Base-by-base conservation (phyloP, 805 yeast species). In the Kodamaea kaohsiungensis region DNA sequence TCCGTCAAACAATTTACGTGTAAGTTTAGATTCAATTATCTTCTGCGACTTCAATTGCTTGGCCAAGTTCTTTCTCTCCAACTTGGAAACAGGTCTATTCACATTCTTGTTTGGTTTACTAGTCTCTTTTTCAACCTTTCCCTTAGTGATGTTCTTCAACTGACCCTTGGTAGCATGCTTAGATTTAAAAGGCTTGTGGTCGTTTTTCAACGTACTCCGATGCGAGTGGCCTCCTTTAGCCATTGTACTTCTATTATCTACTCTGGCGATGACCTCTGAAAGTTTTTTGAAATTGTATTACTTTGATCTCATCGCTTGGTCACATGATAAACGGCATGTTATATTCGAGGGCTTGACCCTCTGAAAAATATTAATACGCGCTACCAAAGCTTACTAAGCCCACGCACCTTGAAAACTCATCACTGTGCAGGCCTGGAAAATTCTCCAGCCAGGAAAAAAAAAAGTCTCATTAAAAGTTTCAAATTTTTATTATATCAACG, bases 91-190 rank as follows among this genome's bases (percentile, higher is more conserved):
- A 22, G 67, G 68, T 57, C 75, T 76, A 19, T 70, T 57, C 25
- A 75, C 64, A 56, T 75, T 76, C 50, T 76, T 67, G 17, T 61
- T 50, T 33, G 62, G 56, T 12, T 66, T 66, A 18, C 67, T 59
- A 33, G 71, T 59, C 1, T 82, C 72, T 63, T 87, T 88, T 65
- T 92, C 98, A 37, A 93, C 89, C 69, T 91, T 92, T 56, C 98
- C 98, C 65, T 88, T 92, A 63, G 76, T 77, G 55, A 83, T 77
- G 59, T 90, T 89, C 67, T 91, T 96, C 64, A 93, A 70, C 37
- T 91, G 83, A 56, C 97, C 88, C 67, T 95, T 95, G 12, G 96
- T 83, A 17, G 97, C 83, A 76, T 95, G 99, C 67, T 86, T 88
- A 2, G 96, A 83, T 68, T 95, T 96, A 80, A 91, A 96, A 8